These are phyloP conservation scores for Suhomyces sp. DNA, from an alignment of 805 yeast genomes.

Conservation along the genomic window DNA sequence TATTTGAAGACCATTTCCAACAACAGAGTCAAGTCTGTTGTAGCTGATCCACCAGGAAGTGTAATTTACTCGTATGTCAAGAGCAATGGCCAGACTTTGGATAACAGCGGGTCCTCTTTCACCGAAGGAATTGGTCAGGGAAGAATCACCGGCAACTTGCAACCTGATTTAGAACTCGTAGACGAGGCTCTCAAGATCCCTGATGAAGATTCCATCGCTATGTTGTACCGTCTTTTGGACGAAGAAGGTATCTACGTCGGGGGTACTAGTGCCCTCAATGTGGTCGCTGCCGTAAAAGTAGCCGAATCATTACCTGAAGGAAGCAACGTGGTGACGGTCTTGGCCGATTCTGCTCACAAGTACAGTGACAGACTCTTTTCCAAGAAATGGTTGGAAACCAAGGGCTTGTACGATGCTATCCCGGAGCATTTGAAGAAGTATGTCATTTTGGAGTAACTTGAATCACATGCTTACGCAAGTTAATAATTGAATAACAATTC, in stretches of 20 bases:
- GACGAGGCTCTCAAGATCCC: constrained; percentile 81
- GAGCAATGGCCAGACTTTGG: constrained; percentile 63
- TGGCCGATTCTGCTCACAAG: constrained; percentile 88
- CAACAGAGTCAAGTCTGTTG: constrained; percentile 58
- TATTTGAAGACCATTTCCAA: constrained; percentile 68
- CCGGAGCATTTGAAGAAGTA: constrained; percentile 74
- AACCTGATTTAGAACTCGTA: constrained; percentile 64
- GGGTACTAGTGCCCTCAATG: constrained; percentile 88
- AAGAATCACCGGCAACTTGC: constrained; percentile 79
- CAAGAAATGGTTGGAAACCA: constrained; percentile 69
- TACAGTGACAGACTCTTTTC: constrained; percentile 81
- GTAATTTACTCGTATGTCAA: constrained; percentile 76
- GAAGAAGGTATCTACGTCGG: constrained; percentile 91
- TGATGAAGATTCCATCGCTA: constrained; percentile 76
- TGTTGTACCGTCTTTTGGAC: constrained; percentile 79
- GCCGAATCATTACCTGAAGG: constrained; percentile 76
- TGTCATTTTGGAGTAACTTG: constrained; percentile 37
- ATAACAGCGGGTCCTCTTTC: constrained; percentile 77
- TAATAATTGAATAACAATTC: background rate
- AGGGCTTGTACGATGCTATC: constrained; percentile 59
- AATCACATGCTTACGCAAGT: background rate
- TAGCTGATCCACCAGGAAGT: constrained; percentile 95
- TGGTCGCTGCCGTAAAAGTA: constrained; percentile 79
- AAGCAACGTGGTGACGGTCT: constrained; percentile 79
- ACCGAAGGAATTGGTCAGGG: constrained; percentile 98